These are phyloP conservation scores for Penicillium parvum DNA, from an alignment of 495 filamentous ascomycete species.

Conservation along the genomic window DNA sequence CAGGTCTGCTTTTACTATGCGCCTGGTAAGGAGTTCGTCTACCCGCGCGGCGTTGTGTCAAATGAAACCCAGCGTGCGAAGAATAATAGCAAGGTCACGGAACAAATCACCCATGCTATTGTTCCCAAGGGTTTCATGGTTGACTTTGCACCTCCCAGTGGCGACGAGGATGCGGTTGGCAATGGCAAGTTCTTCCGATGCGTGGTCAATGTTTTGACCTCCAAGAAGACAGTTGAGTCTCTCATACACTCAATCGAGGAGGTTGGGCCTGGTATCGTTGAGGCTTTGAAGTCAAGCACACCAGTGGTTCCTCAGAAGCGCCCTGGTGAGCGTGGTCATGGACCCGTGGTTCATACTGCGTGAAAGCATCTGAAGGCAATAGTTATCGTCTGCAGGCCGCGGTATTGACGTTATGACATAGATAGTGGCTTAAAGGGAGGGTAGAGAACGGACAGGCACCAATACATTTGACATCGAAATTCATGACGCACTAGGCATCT, in stretches of 20 bases:
- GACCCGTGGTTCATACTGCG: slow-evolving; percentile 31
- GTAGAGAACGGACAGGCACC: too few species aligned
- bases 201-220: slow-evolving; percentile 77
- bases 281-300: slow-evolving; percentile 24
- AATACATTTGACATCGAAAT: too few species aligned
- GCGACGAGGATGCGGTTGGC: slow-evolving; percentile 46
- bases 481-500: too few species aligned
- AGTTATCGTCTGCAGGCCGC: too few species aligned
- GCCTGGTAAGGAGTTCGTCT: slow-evolving; percentile 48
- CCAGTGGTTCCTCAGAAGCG: slow-evolving; percentile 14
- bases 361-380: slow-evolving; percentile 11
- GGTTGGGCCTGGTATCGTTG: slow-evolving; percentile 50
- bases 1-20: slow-evolving; percentile 95
- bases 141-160: slow-evolving; percentile 74
- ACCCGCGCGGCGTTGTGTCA: slow-evolving; percentile 29
- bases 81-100: slow-evolving; percentile 67
- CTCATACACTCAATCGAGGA: slow-evolving; percentile 70
- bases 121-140: slow-evolving; percentile 83
- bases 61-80: slow-evolving; percentile 44
- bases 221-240: slow-evolving; percentile 67
- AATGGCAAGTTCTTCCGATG: slow-evolving; percentile 82
- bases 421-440: too few species aligned
- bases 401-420: too few species aligned
- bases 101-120: slow-evolving; percentile 58
- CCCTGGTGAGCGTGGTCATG: slow-evolving; percentile 32